Evolutionary conservation across 805 yeast genomes (phyloP), one percentile per base, ranked within the genome.

Genomic region (Metschnikowia colocasiae): DNA sequence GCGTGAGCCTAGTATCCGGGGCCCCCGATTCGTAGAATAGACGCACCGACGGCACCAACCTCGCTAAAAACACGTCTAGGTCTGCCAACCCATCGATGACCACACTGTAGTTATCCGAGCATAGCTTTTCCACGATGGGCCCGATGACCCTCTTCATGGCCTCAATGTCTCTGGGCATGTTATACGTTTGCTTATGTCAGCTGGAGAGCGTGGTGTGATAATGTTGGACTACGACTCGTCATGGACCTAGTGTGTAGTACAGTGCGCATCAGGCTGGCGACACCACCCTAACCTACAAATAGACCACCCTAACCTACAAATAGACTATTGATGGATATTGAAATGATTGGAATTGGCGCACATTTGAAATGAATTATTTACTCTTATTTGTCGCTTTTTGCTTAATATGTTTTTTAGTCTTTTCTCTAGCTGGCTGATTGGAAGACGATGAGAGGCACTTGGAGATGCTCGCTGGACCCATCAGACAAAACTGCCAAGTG

Each of bases 31-130:
- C 33, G 22, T 50, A 54, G 8, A 33, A 40, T n/a, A 30, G 37
- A 18, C 45, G 45, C 8, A 50, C 47, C 3, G 53, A 42, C n/a
- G 58, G 50, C 15, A 50, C 49, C 18, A 54, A 41, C 4, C 46
- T 30, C 18, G 23, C 33, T 20, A 55, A 52, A 10, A 49, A 38
- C 16, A 18, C 30, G 22, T 52, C 56, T 12, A 55, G 43, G 6
- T 44, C 13, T 4, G 30, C 36, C 16, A 54, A 40, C 4, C 55
- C 53, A 6, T 32, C 39, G 4, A n/a, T 33, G 10, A 53, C 48
- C 15, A 43, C 44, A 12, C 27, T 15, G 16, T 29, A 13, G n/a
- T 44, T 31, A 8, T 29, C 41, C 3, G 54, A 51, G 16, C 33
- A 29, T 12, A 55, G 49, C 15, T 22, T 18, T 3, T 49, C 50